phyloP scores from a whole-genome alignment of 805 yeast genomes.

The Lachancea waltii region DNA sequence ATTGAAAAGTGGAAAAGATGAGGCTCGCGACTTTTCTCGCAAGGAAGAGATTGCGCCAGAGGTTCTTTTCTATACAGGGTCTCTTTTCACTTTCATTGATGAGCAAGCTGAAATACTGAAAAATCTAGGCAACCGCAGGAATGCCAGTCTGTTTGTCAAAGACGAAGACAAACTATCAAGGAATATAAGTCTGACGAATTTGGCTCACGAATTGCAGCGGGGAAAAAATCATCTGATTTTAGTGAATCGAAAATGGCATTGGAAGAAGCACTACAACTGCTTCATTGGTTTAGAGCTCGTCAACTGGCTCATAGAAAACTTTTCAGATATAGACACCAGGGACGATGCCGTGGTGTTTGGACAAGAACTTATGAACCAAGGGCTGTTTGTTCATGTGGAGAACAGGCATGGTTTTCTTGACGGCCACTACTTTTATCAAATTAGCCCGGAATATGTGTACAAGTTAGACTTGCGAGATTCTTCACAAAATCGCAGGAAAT shows the following conservation, averaged over 20 bases:
- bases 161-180: constrained; percentile 38
- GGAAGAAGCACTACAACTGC: constrained; percentile 68
- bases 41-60: constrained; percentile 59
- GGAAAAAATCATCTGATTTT: constrained; percentile 57
- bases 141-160: constrained; percentile 33
- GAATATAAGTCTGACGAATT: constrained; percentile 41
- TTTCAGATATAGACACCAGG: constrained; percentile 70
- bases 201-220: constrained; percentile 59
- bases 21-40: constrained; percentile 28
- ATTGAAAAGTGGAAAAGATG: constrained; percentile 40
- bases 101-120: constrained; percentile 42
- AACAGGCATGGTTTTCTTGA: constrained; percentile 77
- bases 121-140: constrained; percentile 27
- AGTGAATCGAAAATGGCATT: constrained; percentile 86
- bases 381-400: constrained; percentile 75
- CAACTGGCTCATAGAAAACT: constrained; percentile 73
- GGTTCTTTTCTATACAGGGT: constrained; percentile 82
- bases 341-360: constrained; percentile 84
- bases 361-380: constrained; percentile 63
- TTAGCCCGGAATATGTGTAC: constrained; percentile 48
- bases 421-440: constrained; percentile 85
- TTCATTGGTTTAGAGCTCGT: constrained; percentile 84
- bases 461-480: constrained; percentile 12
- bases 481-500: background rate
- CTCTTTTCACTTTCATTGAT: constrained; percentile 57